Base-by-base conservation (phyloP, 495 filamentous ascomycete genomes). In the Hypoxylon perforatum region DNA sequence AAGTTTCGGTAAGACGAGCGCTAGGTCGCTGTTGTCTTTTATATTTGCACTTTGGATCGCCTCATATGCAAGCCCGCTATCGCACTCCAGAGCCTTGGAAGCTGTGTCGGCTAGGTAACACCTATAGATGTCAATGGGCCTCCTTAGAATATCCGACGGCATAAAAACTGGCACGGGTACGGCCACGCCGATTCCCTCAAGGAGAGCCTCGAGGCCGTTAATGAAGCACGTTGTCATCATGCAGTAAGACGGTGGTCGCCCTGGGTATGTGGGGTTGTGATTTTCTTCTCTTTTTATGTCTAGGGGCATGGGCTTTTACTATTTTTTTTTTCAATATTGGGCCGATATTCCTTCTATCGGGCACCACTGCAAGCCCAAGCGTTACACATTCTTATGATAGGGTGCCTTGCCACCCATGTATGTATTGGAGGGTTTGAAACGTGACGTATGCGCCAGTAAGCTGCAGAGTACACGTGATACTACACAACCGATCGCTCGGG, bases 1-100 rank as follows among this genome's bases (percentile, higher is more conserved):
- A 6, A 79, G 66, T 57, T 69, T 75, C 12, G 77, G 75, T 18
- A 79, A 57, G 18, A 74, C 56, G 18, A 79, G 56, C 15, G 61
- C 67, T 45, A 79, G 47, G 59, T 79, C 77, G 23, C 76, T 75
- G 35, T 76, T 75, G 15, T 59, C 63, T 12, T 72, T 49, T 12
- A 63, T 64, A 33, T 57, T 61, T 36, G 75, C 44, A 46, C 61
- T 69, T 49, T 70, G 64, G 51, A 79, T 70, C 7, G 77, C 58
- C 36, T 71, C 64, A 51, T 68, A 76, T 7, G 72, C 72, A n/a
- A 55, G 23, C 10, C 42, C 49, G 12, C 51, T 22, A 8, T 70
- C 70, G 53, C 67, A 63, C 3, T 60, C 64, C 21, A 70, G 53
- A n/a, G 71, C 33, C 18, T 57, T 38, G 5, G 23, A 30, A 19